A percentile compares a stretch with the other conserved stretches of the same genome.
Evolutionary conservation across 345 rosid genomes (phyloP).

Genomic region (Zanthoxylum bungeanum): DNA sequence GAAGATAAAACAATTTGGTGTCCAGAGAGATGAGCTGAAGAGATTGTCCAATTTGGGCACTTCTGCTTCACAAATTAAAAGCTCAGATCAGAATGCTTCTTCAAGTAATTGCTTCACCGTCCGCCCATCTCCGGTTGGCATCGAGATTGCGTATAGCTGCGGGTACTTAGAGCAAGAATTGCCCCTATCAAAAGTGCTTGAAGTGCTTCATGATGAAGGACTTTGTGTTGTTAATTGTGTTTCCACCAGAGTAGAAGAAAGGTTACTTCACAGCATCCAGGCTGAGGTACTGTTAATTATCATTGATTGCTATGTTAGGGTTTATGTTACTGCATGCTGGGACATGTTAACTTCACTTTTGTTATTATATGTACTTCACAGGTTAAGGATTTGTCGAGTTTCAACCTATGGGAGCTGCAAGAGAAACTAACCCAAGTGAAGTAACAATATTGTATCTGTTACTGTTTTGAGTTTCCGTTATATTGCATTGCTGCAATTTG

Average conservation of each 20-base stretch:
- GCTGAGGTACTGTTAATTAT: conserved; percentile 39
- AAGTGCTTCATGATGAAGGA: conserved; percentile 44
- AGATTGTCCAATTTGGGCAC: conserved; percentile 21
- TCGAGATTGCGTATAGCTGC: conserved; percentile 46
- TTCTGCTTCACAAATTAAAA: conserved; percentile 5
- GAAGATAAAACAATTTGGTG: conserved; percentile 40
- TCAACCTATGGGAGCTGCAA: conserved; percentile 28
- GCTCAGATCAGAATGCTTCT: neutral
- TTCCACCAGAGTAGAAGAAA: conserved; percentile 47
- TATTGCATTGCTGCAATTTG: neutral
- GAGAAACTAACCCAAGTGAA: conserved; percentile 29
- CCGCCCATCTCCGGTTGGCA: conserved; percentile 34
- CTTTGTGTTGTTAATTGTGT: conserved; percentile 44
- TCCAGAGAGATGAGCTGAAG: conserved; percentile 43
- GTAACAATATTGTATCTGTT: conserved; percentile 4
- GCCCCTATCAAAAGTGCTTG: conserved; percentile 47
- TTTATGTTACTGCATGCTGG: neutral
- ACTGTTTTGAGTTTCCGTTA: neutral
- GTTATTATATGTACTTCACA: conserved; percentile 28
- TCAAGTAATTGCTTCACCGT: conserved; percentile 26
- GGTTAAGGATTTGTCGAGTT: conserved; percentile 39
- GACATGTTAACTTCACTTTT: neutral
- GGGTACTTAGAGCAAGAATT: conserved; percentile 26
- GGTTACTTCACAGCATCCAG: conserved; percentile 44
- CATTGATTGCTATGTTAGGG: too few relatives aligned